Percentiles rank a stretch among this genome's conserved stretches.
Conservation (phyloP, 2,329 filamentous ascomycete genomes). For the Paraphoma sp. region DNA sequence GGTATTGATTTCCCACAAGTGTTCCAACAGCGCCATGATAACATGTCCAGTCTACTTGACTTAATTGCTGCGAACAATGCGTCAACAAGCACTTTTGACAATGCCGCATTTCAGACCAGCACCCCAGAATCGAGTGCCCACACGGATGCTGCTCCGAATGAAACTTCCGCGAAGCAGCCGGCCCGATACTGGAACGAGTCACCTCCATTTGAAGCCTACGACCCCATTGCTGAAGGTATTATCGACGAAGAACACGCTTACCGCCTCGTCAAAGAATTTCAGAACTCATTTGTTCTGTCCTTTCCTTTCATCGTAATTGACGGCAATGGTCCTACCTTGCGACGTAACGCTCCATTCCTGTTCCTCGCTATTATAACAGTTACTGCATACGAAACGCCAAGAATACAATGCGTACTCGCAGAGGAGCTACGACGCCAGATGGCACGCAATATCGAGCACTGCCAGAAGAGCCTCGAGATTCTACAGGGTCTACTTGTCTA, state of each 20-base stretch:
- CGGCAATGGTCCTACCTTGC: constrained; percentile 14
- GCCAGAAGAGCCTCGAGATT: constrained; percentile 47
- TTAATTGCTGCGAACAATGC: constrained; percentile 11
- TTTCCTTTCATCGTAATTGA: constrained; percentile 36
- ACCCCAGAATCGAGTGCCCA: constrained; percentile 1
- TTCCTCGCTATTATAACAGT: constrained; percentile 44
- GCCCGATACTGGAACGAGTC: background rate
- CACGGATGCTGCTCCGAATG: background rate
- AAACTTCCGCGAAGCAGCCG: background rate
- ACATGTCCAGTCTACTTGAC: constrained; percentile 20
- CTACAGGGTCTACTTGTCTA: constrained; percentile 49
- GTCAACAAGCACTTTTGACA: constrained; percentile 2
- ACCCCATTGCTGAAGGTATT: constrained; percentile 25
- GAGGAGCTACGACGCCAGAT: constrained; percentile 37
- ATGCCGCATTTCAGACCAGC: background rate
- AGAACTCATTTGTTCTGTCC: constrained; percentile 12
- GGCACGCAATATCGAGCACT: constrained; percentile 38
- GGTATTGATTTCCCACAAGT: too few relatives aligned
- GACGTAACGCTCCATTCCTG: constrained; percentile 40
- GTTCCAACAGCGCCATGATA: too few relatives aligned
- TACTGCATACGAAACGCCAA: constrained; percentile 26
- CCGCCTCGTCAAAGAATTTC: constrained; percentile 21
- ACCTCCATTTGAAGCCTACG: constrained; percentile 11
- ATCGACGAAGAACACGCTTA: constrained; percentile 15
- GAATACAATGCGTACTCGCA: constrained; percentile 33